These are phyloP conservation scores for Exserohilum rostratum DNA, from an alignment of 2,329 filamentous ascomycete genomes.

Conservation along the genomic window DNA sequence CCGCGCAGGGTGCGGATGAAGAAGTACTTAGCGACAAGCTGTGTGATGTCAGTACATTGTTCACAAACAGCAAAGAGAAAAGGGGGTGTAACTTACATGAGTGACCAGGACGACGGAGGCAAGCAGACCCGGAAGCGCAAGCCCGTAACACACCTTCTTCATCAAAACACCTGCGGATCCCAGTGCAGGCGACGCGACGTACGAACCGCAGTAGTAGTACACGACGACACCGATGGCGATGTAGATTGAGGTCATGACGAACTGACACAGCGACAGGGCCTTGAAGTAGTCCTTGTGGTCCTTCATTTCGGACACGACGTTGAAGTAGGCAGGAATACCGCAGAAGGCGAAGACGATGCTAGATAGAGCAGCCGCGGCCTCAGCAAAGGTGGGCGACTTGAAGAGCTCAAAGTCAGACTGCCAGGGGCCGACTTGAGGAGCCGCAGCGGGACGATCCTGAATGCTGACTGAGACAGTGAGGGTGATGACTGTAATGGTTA, in stretches of 20 bases:
- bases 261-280: constrained; percentile 62
- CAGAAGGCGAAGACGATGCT: constrained; percentile 40
- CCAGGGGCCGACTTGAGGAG: constrained; percentile 28
- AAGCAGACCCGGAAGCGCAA: constrained; percentile 62
- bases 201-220: constrained; percentile 68
- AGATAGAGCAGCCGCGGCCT: constrained; percentile 28
- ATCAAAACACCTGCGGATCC: constrained; percentile 64
- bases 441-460: constrained; percentile 31
- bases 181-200: constrained; percentile 69
- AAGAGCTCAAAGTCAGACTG: constrained; percentile 30
- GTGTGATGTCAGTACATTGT: not conserved
- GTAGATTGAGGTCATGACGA: constrained; percentile 66
- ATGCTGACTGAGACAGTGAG: constrained; percentile 35
- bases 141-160: constrained; percentile 69
- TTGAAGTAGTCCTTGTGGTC: constrained; percentile 65
- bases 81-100: constrained; percentile 20
- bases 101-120: constrained; percentile 31
- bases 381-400: constrained; percentile 19
- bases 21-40: constrained; percentile 37
- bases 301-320: constrained; percentile 69
- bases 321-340: constrained; percentile 71
- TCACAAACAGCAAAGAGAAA: not conserved
- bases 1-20: constrained; percentile 74
- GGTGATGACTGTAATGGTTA: constrained; percentile 24
- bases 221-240: constrained; percentile 69